Conservation (phyloP, 805 yeast genomes). For the Zygosaccharomyces siamensis region DNA sequence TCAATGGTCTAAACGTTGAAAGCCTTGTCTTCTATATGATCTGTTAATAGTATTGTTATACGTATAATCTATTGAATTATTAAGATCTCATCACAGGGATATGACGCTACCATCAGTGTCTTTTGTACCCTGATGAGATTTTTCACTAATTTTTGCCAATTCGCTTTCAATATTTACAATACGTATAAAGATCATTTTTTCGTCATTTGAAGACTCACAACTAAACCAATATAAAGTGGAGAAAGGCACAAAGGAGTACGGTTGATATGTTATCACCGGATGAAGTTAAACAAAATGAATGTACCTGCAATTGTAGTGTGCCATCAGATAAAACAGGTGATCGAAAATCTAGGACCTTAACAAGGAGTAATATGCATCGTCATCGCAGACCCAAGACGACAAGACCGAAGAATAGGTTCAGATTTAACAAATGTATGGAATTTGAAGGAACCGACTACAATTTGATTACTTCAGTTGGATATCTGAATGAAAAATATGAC, state of each 20-base stretch:
- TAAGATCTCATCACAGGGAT: too few species aligned
- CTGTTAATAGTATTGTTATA: too few species aligned
- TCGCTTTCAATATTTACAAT: too few species aligned
- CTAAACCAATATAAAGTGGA: not conserved
- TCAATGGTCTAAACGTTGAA: not conserved
- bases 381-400: constrained; percentile 4
- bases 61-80: too few species aligned
- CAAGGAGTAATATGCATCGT: not conserved
- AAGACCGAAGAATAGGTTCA: constrained; percentile 15
- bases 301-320: not conserved
- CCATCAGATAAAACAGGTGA: not conserved
- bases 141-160: too few species aligned
- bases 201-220: not conserved
- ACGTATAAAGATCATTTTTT: not conserved
- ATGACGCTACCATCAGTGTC: too few species aligned
- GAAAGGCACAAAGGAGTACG: not conserved
- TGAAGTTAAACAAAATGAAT: not conserved
- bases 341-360: not conserved
- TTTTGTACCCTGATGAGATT: too few species aligned
- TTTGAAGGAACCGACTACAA: constrained; percentile 29
- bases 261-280: not conserved
- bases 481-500: constrained; percentile 33
- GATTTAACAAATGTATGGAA: constrained; percentile 25
- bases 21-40: not conserved
- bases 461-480: constrained; percentile 31